Base-by-base conservation (phyloP, 2,329 filamentous ascomycete genomes). In the Nothopassalora personata region DNA sequence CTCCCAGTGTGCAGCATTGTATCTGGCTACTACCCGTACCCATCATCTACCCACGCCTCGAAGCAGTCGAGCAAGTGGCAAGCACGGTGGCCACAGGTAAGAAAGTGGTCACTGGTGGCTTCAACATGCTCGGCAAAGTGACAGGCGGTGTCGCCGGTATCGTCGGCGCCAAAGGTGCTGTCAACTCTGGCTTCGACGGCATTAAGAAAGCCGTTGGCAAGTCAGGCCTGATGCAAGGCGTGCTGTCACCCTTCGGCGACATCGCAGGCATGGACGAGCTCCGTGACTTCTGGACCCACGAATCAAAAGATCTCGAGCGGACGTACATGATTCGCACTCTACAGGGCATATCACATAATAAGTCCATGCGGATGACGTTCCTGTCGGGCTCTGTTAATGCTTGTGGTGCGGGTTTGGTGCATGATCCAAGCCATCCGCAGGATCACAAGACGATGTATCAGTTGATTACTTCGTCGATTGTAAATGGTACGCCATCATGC, bases 381-480 rank as follows among this genome's bases (percentile, higher is more conserved):
- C 79, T 99, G 63, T 96, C 91, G 15, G 94, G 94, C 71, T 89
- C 86, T 70, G 93, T 97, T 72, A 94, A 93, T 74, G 89, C 86
- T 68, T 92, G 90, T 65, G 94, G 94, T 64, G 94, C 94, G 23
- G 94, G 94, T 59, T 83, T 99, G 10, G 86, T 99, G 1, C 94
- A 99, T 75, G 94, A 99, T 75, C 94, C 94, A 0, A 83, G 88
- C 19, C 90, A 94, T 72, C 93, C 93, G 0, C 86, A 85, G 43
- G 91, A 97, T 75, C 91, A 97, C 81, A 99, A 97, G 77, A 97
- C 94, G 30, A 99, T 99, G 93, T 99, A 97, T 77, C 94, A 99
- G 74, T 83, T 99, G 73, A 97, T 97, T 72, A 88, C 92, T 1
- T 92, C 91, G 3, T 87, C 91, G 6, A 90, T 99, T 61, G 93